These are phyloP conservation scores for Mycosphaerella sp. DNA, from an alignment of 2,329 filamentous ascomycete genomes.

Conservation along the genomic window DNA sequence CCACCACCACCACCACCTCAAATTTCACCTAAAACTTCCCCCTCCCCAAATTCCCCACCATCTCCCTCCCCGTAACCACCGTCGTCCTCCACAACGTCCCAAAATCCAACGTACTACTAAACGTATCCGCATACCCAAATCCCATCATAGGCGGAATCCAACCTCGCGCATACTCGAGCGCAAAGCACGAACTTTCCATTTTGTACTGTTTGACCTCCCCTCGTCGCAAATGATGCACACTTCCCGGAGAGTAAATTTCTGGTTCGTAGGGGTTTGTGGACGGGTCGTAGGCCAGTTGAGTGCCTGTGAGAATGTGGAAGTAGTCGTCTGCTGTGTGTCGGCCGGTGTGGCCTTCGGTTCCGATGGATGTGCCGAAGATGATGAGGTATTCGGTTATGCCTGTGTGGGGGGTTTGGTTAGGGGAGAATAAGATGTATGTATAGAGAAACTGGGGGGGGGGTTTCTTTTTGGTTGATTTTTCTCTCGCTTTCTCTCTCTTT, in stretches of 20 bases:
- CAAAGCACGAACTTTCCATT: constrained; percentile 71
- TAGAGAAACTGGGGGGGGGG: too few species aligned
- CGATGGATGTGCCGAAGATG: constrained; percentile 75
- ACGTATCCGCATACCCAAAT: constrained; percentile 77
- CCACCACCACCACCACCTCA: too few species aligned
- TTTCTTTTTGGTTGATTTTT: too few species aligned
- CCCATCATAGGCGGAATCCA: constrained; percentile 93
- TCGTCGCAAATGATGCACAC: constrained; percentile 64
- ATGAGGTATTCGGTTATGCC: constrained; percentile 84
- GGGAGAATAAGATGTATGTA: too few species aligned
- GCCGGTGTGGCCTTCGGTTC: constrained; percentile 81
- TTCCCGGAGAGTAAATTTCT: constrained; percentile 63
- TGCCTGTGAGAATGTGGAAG: constrained; percentile 80
- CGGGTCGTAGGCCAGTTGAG: constrained; percentile 67
- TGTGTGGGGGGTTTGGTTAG: too few species aligned
- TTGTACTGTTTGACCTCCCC: constrained; percentile 75
- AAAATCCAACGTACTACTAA: constrained; percentile 76
- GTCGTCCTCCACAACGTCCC: constrained; percentile 78
- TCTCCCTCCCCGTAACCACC: constrained; percentile 66
- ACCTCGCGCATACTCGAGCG: constrained; percentile 74
- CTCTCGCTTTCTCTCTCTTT: too few species aligned
- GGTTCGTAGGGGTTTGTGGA: constrained; percentile 52
- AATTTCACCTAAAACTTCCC: constrained; percentile 55
- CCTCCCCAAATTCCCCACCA: constrained; percentile 63
- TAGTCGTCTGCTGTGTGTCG: constrained; percentile 91